These are phyloP conservation scores for Arthrinium puccinioides DNA, from an alignment of 2,329 filamentous ascomycete genomes.

Conservation along the genomic window DNA sequence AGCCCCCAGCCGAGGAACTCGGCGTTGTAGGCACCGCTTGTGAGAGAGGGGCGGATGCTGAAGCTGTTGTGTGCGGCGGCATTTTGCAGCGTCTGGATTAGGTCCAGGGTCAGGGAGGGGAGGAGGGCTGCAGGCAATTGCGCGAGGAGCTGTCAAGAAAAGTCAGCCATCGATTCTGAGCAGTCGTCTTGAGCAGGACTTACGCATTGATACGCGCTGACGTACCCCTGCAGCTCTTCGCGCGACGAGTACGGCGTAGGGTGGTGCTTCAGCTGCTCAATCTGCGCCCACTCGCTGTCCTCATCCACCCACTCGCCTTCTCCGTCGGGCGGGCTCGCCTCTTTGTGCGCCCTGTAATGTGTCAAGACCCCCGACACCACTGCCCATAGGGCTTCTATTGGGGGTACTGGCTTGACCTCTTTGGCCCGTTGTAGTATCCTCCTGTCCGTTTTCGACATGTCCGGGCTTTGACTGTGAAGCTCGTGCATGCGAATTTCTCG, in stretches of 20 bases:
- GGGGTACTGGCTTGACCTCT: neutral
- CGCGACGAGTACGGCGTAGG: slow-evolving; percentile 1
- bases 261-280: slow-evolving; percentile 1
- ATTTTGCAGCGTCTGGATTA: slow-evolving; percentile 3
- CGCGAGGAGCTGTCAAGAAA: neutral
- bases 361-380: neutral
- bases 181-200: neutral
- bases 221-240: slow-evolving; percentile 1
- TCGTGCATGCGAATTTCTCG: neutral
- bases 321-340: neutral
- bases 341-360: slow-evolving; percentile 1
- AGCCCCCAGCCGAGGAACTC: slow-evolving; percentile 2
- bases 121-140: neutral
- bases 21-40: slow-evolving; percentile 4
- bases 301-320: neutral
- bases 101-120: neutral
- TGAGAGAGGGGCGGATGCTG: slow-evolving; percentile 1
- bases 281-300: neutral
- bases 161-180: neutral
- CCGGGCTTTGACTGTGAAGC: neutral
- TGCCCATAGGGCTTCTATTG: slow-evolving; percentile 1
- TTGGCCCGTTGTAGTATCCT: slow-evolving; percentile 1
- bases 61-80: slow-evolving; percentile 4
- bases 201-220: slow-evolving; percentile 2
- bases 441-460: neutral